These are phyloP conservation scores for Nasturtium officinale DNA, from an alignment of 345 rosid genomes.

Conservation along the genomic window DNA sequence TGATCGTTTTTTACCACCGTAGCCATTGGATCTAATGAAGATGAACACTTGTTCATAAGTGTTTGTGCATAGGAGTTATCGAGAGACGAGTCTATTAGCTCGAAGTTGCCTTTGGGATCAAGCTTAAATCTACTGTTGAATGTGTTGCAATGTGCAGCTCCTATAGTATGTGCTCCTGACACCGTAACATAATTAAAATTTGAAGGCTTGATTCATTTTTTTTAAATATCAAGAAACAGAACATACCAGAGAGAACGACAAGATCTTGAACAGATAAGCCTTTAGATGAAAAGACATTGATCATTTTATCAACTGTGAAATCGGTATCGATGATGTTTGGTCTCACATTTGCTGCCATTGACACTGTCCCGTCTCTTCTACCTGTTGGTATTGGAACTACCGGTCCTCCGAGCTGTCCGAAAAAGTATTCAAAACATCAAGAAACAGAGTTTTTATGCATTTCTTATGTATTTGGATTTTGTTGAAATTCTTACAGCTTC, in stretches of 20 bases:
- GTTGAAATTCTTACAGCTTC: constrained; percentile 50
- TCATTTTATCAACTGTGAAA: constrained; percentile 69
- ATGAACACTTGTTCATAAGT: constrained; percentile 57
- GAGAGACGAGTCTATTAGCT: constrained; percentile 54
- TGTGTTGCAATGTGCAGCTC: constrained; percentile 73
- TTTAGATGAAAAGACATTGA: constrained; percentile 60
- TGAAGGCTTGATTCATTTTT: not conserved
- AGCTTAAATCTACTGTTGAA: constrained; percentile 61
- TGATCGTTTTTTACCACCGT: constrained; percentile 61
- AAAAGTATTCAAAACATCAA: constrained; percentile 26
- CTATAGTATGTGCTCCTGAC: constrained; percentile 80
- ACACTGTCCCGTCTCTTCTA: constrained; percentile 67
- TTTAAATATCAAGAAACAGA: constrained; percentile 17
- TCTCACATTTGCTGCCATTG: constrained; percentile 59
- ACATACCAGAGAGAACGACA: constrained; percentile 68
- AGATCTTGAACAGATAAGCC: constrained; percentile 72
- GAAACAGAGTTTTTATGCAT: constrained; percentile 21
- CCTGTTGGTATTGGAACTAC: constrained; percentile 62
- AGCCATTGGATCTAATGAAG: constrained; percentile 44
- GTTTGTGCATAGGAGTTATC: constrained; percentile 54
- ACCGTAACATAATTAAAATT: not conserved
- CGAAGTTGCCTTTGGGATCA: constrained; percentile 56
- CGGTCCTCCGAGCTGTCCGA: constrained; percentile 66
- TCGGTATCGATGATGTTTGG: constrained; percentile 71
- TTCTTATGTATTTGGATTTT: not conserved